Base-by-base conservation (phyloP, 2,329 filamentous ascomycete genomes). In the Fusarium coffeatum region DNA sequence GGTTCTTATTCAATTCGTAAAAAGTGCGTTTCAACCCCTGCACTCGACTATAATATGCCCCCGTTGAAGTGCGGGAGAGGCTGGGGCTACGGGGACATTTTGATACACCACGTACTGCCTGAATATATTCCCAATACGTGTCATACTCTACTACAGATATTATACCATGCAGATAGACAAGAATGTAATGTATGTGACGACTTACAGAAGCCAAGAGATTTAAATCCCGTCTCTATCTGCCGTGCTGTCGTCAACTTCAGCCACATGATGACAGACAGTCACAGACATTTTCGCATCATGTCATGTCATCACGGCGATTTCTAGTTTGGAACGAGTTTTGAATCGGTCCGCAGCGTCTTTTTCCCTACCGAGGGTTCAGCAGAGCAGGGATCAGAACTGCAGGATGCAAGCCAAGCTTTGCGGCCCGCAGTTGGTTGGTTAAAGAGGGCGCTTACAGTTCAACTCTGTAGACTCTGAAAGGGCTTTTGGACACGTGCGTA, bases 401-500 rank as follows among this genome's bases (percentile, higher is more conserved):
- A 20, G 18, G 25, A 66, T 66, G 61, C 63, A 66, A 66, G 55
- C 63, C 63, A 66, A 66, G 61, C 60, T 55, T 66, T 65, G 40
- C 63, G 63, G 63, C 61, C 61, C 61, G 63, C 55, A 54, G 37
- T 37, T 51, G 59, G 61, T 64, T 58, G 64, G 56, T 23, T 55
- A 48, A 42, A 50, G 8, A 48, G 28, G 58, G 69, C 70, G 67
- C 69, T 72, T 69, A 66, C 41, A 67, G 28, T 45, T 47, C 18
- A 30, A 55, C 28, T 30, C 20, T 23, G 32, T 54, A 43, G 27
- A 28, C 27, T 55, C 22, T 47, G 27, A 27, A 43, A 54, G 53
- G 47, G 53, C 32, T 41, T 59, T 49, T 59, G 45, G 55, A 69
- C 71, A 74, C 71, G 64, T 74, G 71, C 67, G 57, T 47, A 72